Conservation (phyloP, 495 filamentous ascomycete genomes). For the Hapsidospora chrysogenum region DNA sequence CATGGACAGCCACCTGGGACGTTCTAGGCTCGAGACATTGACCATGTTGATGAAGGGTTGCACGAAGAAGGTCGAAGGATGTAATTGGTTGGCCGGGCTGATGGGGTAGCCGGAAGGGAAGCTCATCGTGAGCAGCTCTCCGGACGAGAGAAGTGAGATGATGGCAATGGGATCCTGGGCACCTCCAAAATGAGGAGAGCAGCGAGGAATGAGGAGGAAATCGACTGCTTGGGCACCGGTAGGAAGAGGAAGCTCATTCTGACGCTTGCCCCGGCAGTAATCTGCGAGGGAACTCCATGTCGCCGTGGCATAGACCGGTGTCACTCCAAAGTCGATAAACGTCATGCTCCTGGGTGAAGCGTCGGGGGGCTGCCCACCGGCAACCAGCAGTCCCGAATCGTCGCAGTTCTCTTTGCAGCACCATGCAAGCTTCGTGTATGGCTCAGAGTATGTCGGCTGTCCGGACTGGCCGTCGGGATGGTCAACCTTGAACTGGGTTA, state of each 20-base stretch:
- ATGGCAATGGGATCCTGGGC: conserved; percentile 79
- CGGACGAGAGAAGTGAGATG: conserved; percentile 61
- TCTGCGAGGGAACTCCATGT: conserved; percentile 65
- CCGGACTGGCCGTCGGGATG: conserved; percentile 21
- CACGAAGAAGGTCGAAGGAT: conserved; percentile 64
- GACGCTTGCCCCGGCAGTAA: conserved; percentile 58
- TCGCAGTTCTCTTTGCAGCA: conserved; percentile 85
- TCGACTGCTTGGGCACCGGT: conserved; percentile 63
- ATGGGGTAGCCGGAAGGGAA: conserved; percentile 88
- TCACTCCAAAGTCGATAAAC: conserved; percentile 75
- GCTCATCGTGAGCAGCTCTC: conserved; percentile 73
- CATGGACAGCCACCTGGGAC: conserved; percentile 80
- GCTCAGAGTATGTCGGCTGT: conserved; percentile 31
- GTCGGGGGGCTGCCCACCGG: conserved; percentile 54
- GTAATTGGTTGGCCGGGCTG: conserved; percentile 77
- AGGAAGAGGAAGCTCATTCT: conserved; percentile 58
- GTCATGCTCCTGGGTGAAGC: conserved; percentile 57
- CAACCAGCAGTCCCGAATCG: conserved; percentile 76
- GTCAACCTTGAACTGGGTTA: conserved; percentile 56
- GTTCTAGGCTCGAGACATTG: conserved; percentile 47
- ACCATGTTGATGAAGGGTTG: conserved; percentile 73
- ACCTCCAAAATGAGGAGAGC: conserved; percentile 71
- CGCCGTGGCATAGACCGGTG: conserved; percentile 79
- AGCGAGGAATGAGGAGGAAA: conserved; percentile 66
- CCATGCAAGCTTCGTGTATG: conserved; percentile 67